phyloP scores from a whole-genome alignment of 257 asterid genomes.

The Solanum habrochaites region DNA sequence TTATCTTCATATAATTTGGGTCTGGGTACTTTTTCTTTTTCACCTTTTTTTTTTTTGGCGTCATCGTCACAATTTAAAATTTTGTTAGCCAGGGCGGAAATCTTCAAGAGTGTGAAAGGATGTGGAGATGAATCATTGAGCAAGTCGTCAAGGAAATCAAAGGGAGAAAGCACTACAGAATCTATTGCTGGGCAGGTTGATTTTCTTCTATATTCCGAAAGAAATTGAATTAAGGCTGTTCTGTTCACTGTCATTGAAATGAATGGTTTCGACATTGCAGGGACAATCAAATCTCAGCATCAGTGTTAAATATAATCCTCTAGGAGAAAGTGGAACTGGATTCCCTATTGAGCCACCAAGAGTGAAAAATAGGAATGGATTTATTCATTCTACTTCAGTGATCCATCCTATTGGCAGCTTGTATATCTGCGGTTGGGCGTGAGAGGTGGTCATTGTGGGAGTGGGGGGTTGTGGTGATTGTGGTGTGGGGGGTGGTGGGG shows the following conservation, averaged over 20 bases:
- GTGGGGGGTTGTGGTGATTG: no score
- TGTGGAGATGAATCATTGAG: constrained; percentile 5
- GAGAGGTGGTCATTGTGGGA: no score
- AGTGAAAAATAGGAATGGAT: constrained; percentile 22
- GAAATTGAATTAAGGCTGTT: neutral
- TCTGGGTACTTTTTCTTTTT: neutral
- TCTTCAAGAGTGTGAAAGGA: constrained; percentile 26
- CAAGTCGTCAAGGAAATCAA: constrained; percentile 14
- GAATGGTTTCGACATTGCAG: constrained; percentile 3
- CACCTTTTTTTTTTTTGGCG: no score
- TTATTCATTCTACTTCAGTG: constrained; percentile 49
- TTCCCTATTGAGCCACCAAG: constrained; percentile 57
- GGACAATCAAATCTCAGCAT: constrained; percentile 26
- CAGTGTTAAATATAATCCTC: constrained; percentile 31
- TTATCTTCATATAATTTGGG: neutral
- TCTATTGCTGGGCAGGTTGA: constrained; percentile 24
- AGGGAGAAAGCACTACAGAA: constrained; percentile 4
- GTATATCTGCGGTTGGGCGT: no score
- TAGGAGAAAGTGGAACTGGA: constrained; percentile 46
- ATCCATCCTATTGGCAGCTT: constrained; percentile 56
- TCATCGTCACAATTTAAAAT: neutral
- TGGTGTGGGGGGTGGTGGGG: no score
- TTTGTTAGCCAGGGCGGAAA: constrained; percentile 21
- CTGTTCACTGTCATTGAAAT: neutral
- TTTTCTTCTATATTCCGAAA: neutral